A percentile compares a stretch with the other conserved stretches of the same genome.
Evolutionary conservation across 257 asterid genomes (phyloP).

Genomic region (Solanum clarkiae): DNA sequence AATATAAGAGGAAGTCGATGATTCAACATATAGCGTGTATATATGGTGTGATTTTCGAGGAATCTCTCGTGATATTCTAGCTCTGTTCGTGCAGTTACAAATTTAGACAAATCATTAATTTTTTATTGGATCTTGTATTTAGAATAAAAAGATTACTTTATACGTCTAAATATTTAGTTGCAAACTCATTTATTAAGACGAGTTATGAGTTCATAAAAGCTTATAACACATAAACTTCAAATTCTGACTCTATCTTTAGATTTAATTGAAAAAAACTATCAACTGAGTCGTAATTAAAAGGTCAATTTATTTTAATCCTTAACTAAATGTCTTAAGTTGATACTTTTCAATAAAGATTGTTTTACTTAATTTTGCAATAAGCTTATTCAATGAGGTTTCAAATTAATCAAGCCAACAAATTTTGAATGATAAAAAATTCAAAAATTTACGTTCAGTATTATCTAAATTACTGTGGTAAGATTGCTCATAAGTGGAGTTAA

Average conservation of each 20-base stretch:
- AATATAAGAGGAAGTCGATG: too few species aligned
- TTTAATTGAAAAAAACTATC: neutral
- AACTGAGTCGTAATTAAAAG: too few species aligned
- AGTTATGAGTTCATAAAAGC: neutral
- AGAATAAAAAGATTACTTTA: neutral
- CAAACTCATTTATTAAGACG: neutral
- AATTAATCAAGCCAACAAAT: neutral
- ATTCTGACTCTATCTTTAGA: neutral
- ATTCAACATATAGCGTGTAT: neutral
- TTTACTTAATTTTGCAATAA: neutral
- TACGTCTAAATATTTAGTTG: neutral
- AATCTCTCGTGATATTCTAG: neutral
- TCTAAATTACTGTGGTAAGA: too few species aligned
- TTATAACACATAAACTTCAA: neutral
- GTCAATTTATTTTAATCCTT: neutral
- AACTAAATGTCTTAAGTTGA: neutral
- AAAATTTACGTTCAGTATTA: neutral
- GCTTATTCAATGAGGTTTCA: neutral
- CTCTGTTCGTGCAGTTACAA: too few species aligned
- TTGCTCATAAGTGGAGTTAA: neutral
- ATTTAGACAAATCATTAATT: neutral
- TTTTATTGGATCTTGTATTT: neutral
- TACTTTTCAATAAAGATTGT: neutral
- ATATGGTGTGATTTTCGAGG: neutral
- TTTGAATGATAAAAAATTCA: neutral